These are phyloP conservation scores for Lomentospora prolificans DNA, from an alignment of 2,329 filamentous ascomycete species.

Conservation along the genomic window DNA sequence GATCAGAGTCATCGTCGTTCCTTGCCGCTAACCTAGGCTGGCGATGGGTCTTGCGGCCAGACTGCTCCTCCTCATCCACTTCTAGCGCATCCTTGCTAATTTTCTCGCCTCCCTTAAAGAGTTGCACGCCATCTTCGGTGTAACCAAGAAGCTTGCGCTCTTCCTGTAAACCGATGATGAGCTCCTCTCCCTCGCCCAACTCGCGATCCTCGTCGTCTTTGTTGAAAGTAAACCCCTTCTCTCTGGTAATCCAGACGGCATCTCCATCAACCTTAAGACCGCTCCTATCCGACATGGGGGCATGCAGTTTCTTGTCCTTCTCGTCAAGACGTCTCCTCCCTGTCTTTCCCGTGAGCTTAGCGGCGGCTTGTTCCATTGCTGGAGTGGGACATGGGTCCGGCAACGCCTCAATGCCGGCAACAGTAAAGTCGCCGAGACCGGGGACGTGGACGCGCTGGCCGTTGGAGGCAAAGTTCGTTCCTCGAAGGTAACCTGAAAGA, in stretches of 20 bases:
- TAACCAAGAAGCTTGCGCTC: constrained; percentile 76
- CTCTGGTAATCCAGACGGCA: constrained; percentile 76
- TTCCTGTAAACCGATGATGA: constrained; percentile 81
- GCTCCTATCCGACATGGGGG: constrained; percentile 96
- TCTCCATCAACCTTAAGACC: constrained; percentile 95
- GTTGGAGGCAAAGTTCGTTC: constrained; percentile 83
- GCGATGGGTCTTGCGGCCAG: constrained; percentile 50
- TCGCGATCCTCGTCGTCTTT: constrained; percentile 57
- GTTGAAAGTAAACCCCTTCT: constrained; percentile 67
- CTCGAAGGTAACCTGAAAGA: constrained; percentile 85
- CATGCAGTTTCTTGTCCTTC: constrained; percentile 93
- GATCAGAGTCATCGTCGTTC: constrained; percentile 46
- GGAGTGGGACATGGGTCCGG: constrained; percentile 95
- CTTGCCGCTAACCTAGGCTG: constrained; percentile 47
- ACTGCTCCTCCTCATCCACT: constrained; percentile 22
- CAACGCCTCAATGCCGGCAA: constrained; percentile 73
- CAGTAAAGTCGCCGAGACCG: constrained; percentile 79
- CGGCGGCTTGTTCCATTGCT: constrained; percentile 75
- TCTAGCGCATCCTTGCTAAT: constrained; percentile 50
- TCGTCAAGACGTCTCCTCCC: constrained; percentile 76
- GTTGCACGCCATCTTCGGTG: constrained; percentile 68
- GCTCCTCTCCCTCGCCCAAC: constrained; percentile 86
- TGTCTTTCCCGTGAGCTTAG: constrained; percentile 75
- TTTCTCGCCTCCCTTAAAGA: constrained; percentile 71
- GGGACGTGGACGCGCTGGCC: constrained; percentile 86